Evolutionary conservation across 192 early-diverging fungal species (phyloP).

Genomic region (Umbelopsis sp.): DNA sequence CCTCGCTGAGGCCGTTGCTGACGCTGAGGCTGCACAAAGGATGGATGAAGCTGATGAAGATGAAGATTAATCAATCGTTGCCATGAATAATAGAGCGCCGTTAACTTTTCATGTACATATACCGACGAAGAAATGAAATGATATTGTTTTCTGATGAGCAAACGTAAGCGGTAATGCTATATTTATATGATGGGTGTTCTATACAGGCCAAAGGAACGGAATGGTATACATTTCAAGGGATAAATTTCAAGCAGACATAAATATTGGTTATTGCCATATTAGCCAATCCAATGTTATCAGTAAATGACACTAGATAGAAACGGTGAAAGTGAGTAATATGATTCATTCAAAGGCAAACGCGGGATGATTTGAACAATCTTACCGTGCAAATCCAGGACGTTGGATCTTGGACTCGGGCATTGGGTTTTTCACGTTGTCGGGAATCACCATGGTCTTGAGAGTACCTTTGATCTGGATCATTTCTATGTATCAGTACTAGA

Average conservation of each 20-base stretch:
- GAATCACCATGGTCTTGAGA: slow-evolving; percentile 41
- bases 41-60: slow-evolving; percentile 18
- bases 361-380: neutral
- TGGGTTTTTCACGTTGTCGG: slow-evolving; percentile 29
- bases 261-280: neutral
- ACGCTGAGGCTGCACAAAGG: slow-evolving; percentile 35
- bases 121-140: neutral
- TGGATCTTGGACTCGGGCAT: slow-evolving; percentile 32
- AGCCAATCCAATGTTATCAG: neutral
- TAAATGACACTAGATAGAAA: slow-evolving; percentile 1
- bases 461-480: slow-evolving; percentile 34
- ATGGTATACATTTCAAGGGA: slow-evolving; percentile 15
- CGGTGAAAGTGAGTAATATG: neutral
- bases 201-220: slow-evolving; percentile 16
- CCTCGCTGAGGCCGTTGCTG: slow-evolving; percentile 41
- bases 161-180: neutral
- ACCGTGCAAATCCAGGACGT: slow-evolving; percentile 38
- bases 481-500: neutral
- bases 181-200: slow-evolving; percentile 10
- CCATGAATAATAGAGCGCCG: neutral
- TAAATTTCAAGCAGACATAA: neutral
- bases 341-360: neutral
- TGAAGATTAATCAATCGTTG: neutral
- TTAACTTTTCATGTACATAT: slow-evolving; percentile 7
- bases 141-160: neutral